These are phyloP conservation scores for Zostera marina DNA, from an alignment of 116 monocot genomes.

Conservation along the genomic window DNA sequence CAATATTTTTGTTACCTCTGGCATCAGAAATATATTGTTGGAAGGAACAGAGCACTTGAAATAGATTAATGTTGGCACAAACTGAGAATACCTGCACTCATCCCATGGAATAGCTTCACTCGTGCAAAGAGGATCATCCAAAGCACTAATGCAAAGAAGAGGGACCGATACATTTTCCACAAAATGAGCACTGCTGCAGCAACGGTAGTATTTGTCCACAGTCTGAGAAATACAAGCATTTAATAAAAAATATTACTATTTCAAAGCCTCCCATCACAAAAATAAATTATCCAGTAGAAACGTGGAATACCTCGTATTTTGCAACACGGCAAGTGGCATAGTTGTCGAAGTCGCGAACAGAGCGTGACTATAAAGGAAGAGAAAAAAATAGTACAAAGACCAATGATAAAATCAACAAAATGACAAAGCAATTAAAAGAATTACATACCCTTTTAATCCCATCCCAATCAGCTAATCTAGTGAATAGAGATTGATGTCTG, in stretches of 20 bases:
- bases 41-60: not conserved
- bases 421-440: not conserved
- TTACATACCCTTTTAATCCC: conserved; percentile 54
- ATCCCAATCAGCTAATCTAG: conserved; percentile 77
- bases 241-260: not conserved
- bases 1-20: no score
- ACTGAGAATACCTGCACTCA: conserved; percentile 63
- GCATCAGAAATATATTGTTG: no score
- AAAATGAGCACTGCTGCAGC: conserved; percentile 60
- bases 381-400: not conserved
- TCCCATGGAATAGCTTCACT: conserved; percentile 99
- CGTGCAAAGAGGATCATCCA: conserved; percentile 95
- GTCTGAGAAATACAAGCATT: conserved; percentile 31
- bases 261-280: not conserved
- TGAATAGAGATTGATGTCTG: conserved; percentile 61
- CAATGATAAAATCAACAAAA: not conserved
- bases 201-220: conserved; percentile 84
- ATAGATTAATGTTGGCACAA: not conserved
- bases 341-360: conserved; percentile 78
- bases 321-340: conserved; percentile 72
- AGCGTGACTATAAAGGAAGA: conserved; percentile 40
- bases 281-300: not conserved
- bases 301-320: conserved; percentile 70
- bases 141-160: conserved; percentile 71
- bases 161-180: conserved; percentile 56